Conservation (phyloP, 2,329 filamentous ascomycete species). For the Ceratocystis ficicola region DNA sequence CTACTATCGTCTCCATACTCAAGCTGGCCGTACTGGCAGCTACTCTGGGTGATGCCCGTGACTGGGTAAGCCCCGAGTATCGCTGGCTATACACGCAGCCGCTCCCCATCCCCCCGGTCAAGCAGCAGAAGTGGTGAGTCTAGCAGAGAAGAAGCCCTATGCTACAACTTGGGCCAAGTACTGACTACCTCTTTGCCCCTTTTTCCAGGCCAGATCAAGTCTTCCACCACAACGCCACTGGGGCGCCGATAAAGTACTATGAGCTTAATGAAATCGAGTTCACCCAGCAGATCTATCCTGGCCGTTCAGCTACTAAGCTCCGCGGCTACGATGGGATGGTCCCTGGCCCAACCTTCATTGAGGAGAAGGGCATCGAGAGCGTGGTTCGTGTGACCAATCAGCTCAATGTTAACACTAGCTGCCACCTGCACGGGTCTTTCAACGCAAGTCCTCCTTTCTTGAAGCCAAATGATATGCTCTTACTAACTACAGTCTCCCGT, state of each 20-base stretch:
- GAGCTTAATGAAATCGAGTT: slow-evolving; percentile 30
- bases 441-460: slow-evolving; percentile 25
- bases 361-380: slow-evolving; percentile 38
- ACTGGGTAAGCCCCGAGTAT: slow-evolving; percentile 23
- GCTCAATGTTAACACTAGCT: slow-evolving; percentile 33
- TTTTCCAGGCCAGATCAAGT: slow-evolving; percentile 24
- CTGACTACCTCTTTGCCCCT: too few species aligned
- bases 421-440: slow-evolving; percentile 45
- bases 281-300: slow-evolving; percentile 30
- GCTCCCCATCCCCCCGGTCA: slow-evolving; percentile 36
- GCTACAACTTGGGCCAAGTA: too few species aligned
- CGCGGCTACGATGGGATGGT: slow-evolving; percentile 43
- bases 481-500: neutral
- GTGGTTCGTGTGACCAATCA: slow-evolving; percentile 45
- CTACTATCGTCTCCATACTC: slow-evolving; percentile 8
- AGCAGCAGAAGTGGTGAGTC: slow-evolving; percentile 32
- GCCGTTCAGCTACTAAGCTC: slow-evolving; percentile 28
- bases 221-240: slow-evolving; percentile 31
- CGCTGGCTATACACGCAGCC: slow-evolving; percentile 25
- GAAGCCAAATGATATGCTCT: neutral
- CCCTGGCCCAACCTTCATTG: slow-evolving; percentile 42
- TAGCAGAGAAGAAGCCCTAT: neutral
- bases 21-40: slow-evolving; percentile 16
- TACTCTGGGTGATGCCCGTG: slow-evolving; percentile 13
- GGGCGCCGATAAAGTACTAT: slow-evolving; percentile 30